Evolutionary conservation across 1,284 basidiomycete genomes (phyloP), one percentile per base, ranked within the genome.

Genomic region (Sporisorium reilianum): DNA sequence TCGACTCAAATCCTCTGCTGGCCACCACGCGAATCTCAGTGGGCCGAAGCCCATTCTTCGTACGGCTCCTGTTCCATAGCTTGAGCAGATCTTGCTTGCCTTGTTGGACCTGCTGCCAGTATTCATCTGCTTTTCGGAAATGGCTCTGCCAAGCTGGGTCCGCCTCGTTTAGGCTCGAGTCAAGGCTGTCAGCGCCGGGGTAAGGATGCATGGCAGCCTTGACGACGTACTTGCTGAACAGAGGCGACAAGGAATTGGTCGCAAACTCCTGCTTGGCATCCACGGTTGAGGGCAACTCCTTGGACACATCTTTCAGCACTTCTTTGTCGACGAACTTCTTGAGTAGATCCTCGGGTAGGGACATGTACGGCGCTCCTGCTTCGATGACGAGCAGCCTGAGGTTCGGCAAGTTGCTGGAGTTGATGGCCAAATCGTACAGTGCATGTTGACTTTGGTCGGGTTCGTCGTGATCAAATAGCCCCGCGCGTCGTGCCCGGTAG

Each of bases 321-420:
- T 11, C 32, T 3, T 34, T 14, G 3, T 34, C 11, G 32, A 34
- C 32, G 32, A 9, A 34, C 12, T 11, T 3, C 32, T 34, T 34
- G 32, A 34, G 32, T 14, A 34, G 32, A 11, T 34, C 12, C 6
- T 8, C 3, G 3, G 32, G 32, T 34, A 12, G 32, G 8, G 8
- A 14, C 6, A 34, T 14, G n/a, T n/a, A n/a, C n/a, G n/a, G n/a
- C 32, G 11, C 6, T 9, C 12, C 32, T 14, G 32, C 32, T 40
- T 58, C 57, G 20, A 59, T 22, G 12, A 59, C 14, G 41, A 52
- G 23, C 12, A 51, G 49, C 16, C 48, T 58, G 26, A 58, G 40
- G n/a, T n/a, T 30, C 18, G 55, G 46, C 36, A 58, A 25, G n/a
- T 42, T 58, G 14, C 20, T 12, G 6, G 38, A 30, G 28, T 32